Evolutionary conservation across 495 filamentous ascomycete genomes (phyloP).

Genomic region (Lophium mytilinum): DNA sequence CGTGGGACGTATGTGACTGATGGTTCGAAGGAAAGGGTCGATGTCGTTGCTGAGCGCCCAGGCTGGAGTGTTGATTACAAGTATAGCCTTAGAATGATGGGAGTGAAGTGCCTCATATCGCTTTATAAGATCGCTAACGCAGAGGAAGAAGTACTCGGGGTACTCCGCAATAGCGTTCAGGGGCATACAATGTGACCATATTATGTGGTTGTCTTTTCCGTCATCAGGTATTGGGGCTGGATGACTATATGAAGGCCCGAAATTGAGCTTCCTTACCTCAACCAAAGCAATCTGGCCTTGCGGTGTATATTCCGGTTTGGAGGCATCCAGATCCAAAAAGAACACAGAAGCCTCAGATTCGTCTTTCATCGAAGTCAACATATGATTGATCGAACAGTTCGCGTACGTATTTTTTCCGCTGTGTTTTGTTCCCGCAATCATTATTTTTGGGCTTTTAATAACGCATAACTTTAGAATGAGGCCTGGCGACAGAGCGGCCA

Average conservation of each 20-base stretch:
- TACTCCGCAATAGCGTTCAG: slow-evolving; percentile 61
- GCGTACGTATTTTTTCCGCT: slow-evolving; percentile 85
- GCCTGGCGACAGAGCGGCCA: background rate
- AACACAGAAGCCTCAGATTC: slow-evolving; percentile 36
- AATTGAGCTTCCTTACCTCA: slow-evolving; percentile 52
- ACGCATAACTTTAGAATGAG: slow-evolving; percentile 32
- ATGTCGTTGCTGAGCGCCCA: slow-evolving; percentile 71
- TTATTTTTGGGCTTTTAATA: slow-evolving; percentile 39
- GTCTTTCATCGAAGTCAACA: slow-evolving; percentile 44
- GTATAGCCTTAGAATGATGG: slow-evolving; percentile 41
- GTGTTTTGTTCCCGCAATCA: slow-evolving; percentile 72
- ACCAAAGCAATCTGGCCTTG: slow-evolving; percentile 71
- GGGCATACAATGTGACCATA: slow-evolving; percentile 67
- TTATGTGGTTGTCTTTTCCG: slow-evolving; percentile 25
- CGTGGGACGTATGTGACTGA: slow-evolving; percentile 52
- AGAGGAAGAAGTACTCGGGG: slow-evolving; percentile 60
- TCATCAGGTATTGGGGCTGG: slow-evolving; percentile 38
- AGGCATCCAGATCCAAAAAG: slow-evolving; percentile 75
- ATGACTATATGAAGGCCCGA: slow-evolving; percentile 71
- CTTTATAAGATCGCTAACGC: slow-evolving; percentile 58
- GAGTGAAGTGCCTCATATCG: slow-evolving; percentile 47
- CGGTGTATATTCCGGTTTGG: slow-evolving; percentile 72
- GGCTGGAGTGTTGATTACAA: slow-evolving; percentile 76
- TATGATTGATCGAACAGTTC: slow-evolving; percentile 63
- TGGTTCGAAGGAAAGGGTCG: slow-evolving; percentile 58